Evolutionary conservation across 2,329 filamentous ascomycete species (phyloP).

Genomic region (Fusarium cyanostomum): DNA sequence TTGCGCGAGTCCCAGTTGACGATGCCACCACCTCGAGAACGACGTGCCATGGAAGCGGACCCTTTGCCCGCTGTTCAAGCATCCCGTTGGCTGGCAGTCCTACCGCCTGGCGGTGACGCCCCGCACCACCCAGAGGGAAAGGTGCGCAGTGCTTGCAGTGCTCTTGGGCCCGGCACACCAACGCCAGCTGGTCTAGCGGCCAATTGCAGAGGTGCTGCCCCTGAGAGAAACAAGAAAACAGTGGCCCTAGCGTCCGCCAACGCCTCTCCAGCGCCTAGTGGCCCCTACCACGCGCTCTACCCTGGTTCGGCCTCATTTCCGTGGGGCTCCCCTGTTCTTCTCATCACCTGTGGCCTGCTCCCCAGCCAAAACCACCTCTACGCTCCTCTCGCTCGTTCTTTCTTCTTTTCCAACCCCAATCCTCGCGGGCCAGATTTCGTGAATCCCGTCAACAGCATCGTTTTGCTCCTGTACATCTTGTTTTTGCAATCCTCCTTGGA

Average conservation of each 20-base stretch:
- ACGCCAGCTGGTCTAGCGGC: constrained; percentile 22
- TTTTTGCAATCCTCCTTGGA: constrained; percentile 43
- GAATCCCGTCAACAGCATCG: constrained; percentile 38
- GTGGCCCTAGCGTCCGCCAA: constrained; percentile 27
- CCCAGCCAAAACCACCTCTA: constrained; percentile 28
- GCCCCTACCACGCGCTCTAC: constrained; percentile 11
- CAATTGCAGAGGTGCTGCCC: constrained; percentile 39
- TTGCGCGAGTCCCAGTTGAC: constrained; percentile 13
- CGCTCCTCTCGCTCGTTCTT: constrained; percentile 28
- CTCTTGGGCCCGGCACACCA: constrained; percentile 19
- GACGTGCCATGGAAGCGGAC: constrained; percentile 22
- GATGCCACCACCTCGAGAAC: constrained; percentile 6
- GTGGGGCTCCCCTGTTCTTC: constrained; percentile 23
- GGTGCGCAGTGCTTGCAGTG: constrained; percentile 10
- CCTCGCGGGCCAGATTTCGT: constrained; percentile 40
- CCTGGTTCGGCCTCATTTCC: constrained; percentile 41
- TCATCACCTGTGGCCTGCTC: constrained; percentile 30
- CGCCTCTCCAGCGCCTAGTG: constrained; percentile 32
- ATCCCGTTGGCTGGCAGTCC: constrained; percentile 16
- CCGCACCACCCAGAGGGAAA: constrained; percentile 24
- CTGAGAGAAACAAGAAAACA: constrained; percentile 34
- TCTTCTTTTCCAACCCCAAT: constrained; percentile 40
- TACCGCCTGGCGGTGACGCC: constrained; percentile 29
- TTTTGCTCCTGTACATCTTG: constrained; percentile 41
- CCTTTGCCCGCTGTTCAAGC: not conserved